Conservation (phyloP, 2,329 filamentous ascomycete species). For the Alternaria panax region DNA sequence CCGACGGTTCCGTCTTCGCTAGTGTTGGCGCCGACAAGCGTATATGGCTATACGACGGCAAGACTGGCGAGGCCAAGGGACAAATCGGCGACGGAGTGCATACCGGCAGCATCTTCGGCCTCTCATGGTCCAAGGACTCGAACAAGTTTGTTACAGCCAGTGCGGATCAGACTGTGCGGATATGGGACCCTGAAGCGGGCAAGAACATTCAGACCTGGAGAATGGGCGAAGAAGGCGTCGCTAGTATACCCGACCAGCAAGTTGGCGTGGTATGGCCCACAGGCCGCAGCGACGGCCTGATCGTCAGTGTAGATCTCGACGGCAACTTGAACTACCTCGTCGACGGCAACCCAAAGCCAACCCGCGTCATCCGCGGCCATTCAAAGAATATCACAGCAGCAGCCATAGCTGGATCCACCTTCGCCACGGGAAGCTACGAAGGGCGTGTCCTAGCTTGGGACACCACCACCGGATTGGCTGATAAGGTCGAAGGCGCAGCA, state of each 20-base stretch:
- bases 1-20: constrained; percentile 81
- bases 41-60: constrained; percentile 96
- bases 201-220: constrained; percentile 83
- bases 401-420: constrained; percentile 65
- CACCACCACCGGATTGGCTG: constrained; percentile 70
- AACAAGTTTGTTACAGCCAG: constrained; percentile 88
- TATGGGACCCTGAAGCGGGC: constrained; percentile 88
- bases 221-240: constrained; percentile 75
- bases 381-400: constrained; percentile 89
- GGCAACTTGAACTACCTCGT: constrained; percentile 91
- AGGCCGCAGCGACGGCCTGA: constrained; percentile 80
- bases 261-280: constrained; percentile 91
- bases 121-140: constrained; percentile 89
- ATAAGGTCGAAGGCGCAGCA: constrained; percentile 76
- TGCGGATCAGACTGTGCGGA: constrained; percentile 90
- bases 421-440: constrained; percentile 93
- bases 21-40: constrained; percentile 91
- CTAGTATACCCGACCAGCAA: constrained; percentile 83
- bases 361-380: constrained; percentile 81
- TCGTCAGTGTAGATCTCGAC: constrained; percentile 87
- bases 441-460: constrained; percentile 89
- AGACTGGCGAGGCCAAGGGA: constrained; percentile 83
- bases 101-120: constrained; percentile 88
- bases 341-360: constrained; percentile 73
- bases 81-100: constrained; percentile 85